Evolutionary conservation across 768 basidiomycete species (phyloP).

Genomic region (Russula compacta): DNA sequence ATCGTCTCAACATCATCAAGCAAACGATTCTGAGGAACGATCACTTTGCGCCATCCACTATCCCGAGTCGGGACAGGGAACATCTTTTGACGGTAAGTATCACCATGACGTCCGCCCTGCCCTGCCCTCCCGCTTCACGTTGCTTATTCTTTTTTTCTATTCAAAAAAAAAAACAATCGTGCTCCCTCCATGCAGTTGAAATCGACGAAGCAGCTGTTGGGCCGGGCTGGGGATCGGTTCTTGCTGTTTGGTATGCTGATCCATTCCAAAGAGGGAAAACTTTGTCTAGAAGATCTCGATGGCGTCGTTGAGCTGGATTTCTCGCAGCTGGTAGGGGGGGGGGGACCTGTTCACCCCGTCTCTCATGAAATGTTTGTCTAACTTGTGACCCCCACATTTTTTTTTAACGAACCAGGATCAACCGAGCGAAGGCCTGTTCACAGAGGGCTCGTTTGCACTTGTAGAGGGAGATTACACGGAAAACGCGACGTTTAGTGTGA

Average conservation of each 20-base stretch:
- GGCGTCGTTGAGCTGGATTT: constrained; percentile 86
- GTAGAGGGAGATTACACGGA: constrained; percentile 96
- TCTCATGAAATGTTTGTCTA: neutral
- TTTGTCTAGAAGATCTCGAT: constrained; percentile 91
- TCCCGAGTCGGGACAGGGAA: constrained; percentile 81
- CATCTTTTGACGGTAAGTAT: constrained; percentile 74
- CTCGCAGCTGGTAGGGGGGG: constrained; percentile 73
- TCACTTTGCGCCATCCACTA: constrained; percentile 92
- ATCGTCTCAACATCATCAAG: constrained; percentile 83
- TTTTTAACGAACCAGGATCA: constrained; percentile 43
- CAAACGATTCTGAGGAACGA: constrained; percentile 93
- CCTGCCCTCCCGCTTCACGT: neutral
- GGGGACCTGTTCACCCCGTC: too few relatives aligned
- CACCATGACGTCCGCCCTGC: neutral
- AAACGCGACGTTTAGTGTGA: constrained; percentile 77
- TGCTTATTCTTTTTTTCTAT: neutral
- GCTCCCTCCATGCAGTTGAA: constrained; percentile 47
- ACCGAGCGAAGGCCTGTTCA: constrained; percentile 92
- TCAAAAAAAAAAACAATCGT: neutral
- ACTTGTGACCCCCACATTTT: neutral
- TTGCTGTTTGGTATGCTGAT: constrained; percentile 88
- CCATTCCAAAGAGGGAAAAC: constrained; percentile 80
- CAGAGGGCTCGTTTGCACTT: constrained; percentile 91
- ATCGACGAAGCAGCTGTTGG: constrained; percentile 93
- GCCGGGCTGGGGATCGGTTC: constrained; percentile 83